Base-by-base conservation (phyloP, 495 filamentous ascomycete genomes). In the Chaetomium fimeti region DNA sequence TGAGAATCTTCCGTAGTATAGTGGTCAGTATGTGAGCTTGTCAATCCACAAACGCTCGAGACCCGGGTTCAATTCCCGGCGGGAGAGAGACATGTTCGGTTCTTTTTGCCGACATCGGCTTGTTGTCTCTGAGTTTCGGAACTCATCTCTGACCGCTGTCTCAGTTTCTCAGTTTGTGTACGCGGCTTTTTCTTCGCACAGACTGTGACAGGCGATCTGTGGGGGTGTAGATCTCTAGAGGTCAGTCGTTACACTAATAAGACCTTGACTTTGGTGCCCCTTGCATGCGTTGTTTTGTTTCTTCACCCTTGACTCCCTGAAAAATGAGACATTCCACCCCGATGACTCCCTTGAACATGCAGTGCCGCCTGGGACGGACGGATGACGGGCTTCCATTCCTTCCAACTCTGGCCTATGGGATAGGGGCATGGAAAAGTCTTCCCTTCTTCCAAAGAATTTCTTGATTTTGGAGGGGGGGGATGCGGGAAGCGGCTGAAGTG, bases 11-110 rank as follows among this genome's bases (percentile, higher is more conserved):
- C 40, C 40, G 40, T 43, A 43, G 40, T 43, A 43, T 43, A 43
- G 40, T 43, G 40, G 40, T 43, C 40, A 43, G 40, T 43, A 43
- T 43, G 40, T 43, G 40, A 43, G 40, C 40, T 43, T 43, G 40
- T 43, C 40, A 43, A 36, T 40, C 38, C 1, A 43, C 40, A 18
- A 18, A 11, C 40, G 40, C 40, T 43, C 40, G 40, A 43, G 40
- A 43, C 40, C 40, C 40, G 40, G 40, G 40, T 43, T 43, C 40
- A 43, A 43, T 43, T 43, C 40, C 40, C 40, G 40, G 40, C 40
- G 40, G 40, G 40, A 43, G 40, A 43, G 40, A 43, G 2, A 16
- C 16, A 43, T 18, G 16, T 11, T 43, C 5, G 13, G 2, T 43
- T 43, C 40, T 43, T 18, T 43, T 43, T 43, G 40, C 40, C 11